A percentile compares a stretch with the other conserved stretches of the same genome.
phyloP scores from a whole-genome alignment of 2,329 filamentous ascomycete species.

The Pezicula carpinea region DNA sequence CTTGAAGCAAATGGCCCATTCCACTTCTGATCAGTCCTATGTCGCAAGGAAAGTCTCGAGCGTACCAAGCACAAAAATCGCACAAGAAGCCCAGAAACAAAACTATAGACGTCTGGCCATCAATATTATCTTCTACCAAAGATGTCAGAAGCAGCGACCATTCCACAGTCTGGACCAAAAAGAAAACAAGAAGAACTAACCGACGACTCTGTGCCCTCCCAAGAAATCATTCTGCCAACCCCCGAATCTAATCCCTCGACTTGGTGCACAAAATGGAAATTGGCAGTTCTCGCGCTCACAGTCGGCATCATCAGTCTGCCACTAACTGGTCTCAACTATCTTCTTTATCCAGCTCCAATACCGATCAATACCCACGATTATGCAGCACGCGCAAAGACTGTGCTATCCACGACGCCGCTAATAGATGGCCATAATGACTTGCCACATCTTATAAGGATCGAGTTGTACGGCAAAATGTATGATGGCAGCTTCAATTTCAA shows the following conservation, averaged over 20 bases:
- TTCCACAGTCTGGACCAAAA: background rate
- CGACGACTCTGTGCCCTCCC: background rate
- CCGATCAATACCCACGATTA: conserved; percentile 4
- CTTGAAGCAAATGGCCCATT: background rate
- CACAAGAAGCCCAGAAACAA: too few relatives aligned
- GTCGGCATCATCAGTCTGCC: background rate
- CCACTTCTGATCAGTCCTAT: too few relatives aligned
- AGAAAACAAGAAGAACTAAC: background rate
- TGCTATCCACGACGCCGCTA: conserved; percentile 23
- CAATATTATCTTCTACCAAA: too few relatives aligned
- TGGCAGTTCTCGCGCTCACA: background rate
- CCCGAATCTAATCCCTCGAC: background rate
- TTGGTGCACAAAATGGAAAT: background rate
- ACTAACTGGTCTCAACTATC: background rate
- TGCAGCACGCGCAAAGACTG: conserved; percentile 9
- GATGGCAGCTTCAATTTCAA: conserved; percentile 18
- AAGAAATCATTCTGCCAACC: background rate
- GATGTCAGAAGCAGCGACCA: background rate
- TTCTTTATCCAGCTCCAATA: background rate
- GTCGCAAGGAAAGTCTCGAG: background rate
- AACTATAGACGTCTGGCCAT: too few relatives aligned
- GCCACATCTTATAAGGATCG: conserved; percentile 24
- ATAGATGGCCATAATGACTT: conserved; percentile 32
- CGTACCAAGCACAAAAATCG: too few relatives aligned
- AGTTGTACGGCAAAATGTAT: conserved; percentile 26